Evolutionary conservation across 1,284 basidiomycete species (phyloP), one percentile per base, ranked within the genome.

Genomic region (Rhodotorula sp.): DNA sequence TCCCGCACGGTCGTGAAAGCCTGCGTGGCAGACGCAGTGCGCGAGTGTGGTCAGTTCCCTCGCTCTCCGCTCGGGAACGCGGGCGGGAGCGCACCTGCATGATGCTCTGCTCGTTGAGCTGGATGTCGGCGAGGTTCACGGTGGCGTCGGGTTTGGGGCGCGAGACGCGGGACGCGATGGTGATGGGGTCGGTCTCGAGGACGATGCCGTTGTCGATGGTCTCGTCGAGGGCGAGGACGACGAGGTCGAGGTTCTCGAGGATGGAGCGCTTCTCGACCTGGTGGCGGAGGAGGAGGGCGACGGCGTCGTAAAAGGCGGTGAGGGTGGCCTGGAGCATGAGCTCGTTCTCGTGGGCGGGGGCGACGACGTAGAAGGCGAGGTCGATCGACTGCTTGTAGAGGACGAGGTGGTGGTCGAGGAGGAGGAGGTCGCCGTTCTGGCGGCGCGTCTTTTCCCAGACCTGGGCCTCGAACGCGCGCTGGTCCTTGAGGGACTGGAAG

Each of bases 121-220:
- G 91, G 76, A 99, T 97, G 79, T 98, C 95, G 54, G 91, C 91
- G n/a, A 82, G 73, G 64, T 80, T 77, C 46, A 80, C 76, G 21
- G 74, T 75, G 66, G 92, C 90, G 82, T 99, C 97, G 25, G 95
- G 90, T 78, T 89, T 89, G 61, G 97, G 92, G 76, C 95, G 85
- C 76, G 92, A 96, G 61, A 99, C 97, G 70, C 97, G 86, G 49
- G 93, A 94, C 0, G 95, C 93, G 79, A 99, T 97, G 16, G 95
- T 92, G 0, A 92, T 89, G 8, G 93, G 87, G 82, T 99, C 97
- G 1, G 95, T 99, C 82, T 99, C 96, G 60, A 99, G 90, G 77
- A 99, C 96, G 81, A 99, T 91, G 56, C 96, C 96, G 80, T 99
- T 94, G 82, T 99, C 97, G 65, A 99, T 89, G 10, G 93, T 95